These are phyloP conservation scores for Candida labiduridarum DNA, from an alignment of 1,139 yeast species.

Conservation along the genomic window DNA sequence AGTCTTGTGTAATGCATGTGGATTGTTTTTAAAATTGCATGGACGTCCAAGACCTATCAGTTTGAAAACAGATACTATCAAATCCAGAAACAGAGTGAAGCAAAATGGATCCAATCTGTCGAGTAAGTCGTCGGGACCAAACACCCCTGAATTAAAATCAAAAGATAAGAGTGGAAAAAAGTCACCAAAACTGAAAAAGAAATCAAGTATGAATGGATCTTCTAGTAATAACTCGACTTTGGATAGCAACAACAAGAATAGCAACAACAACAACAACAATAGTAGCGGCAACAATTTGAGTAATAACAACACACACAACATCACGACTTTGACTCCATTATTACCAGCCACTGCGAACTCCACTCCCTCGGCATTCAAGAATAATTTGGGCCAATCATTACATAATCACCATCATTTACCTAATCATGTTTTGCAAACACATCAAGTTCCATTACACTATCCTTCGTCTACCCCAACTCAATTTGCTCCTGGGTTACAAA, in stretches of 20 bases:
- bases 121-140: conserved; percentile 36
- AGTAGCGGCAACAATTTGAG: conserved; percentile 15
- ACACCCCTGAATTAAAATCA: conserved; percentile 49
- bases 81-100: conserved; percentile 81
- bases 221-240: conserved; percentile 11
- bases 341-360: conserved; percentile 24
- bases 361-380: conserved; percentile 15
- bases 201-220: conserved; percentile 18
- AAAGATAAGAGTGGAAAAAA: conserved; percentile 35
- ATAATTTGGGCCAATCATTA: not conserved
- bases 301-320: conserved; percentile 7
- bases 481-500: conserved; percentile 64
- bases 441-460: conserved; percentile 60
- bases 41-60: conserved; percentile 93
- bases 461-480: conserved; percentile 73
- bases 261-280: conserved; percentile 2
- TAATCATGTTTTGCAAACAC: conserved; percentile 28
- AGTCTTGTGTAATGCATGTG: conserved; percentile 94
- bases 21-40: conserved; percentile 84
- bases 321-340: conserved; percentile 31
- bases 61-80: conserved; percentile 87
- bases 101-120: conserved; percentile 27
- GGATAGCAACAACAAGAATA: no score
- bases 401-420: conserved; percentile 20
- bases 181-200: conserved; percentile 36